Evolutionary conservation across 2,329 filamentous ascomycete genomes (phyloP).

Genomic region (Cladosporium sp.): DNA sequence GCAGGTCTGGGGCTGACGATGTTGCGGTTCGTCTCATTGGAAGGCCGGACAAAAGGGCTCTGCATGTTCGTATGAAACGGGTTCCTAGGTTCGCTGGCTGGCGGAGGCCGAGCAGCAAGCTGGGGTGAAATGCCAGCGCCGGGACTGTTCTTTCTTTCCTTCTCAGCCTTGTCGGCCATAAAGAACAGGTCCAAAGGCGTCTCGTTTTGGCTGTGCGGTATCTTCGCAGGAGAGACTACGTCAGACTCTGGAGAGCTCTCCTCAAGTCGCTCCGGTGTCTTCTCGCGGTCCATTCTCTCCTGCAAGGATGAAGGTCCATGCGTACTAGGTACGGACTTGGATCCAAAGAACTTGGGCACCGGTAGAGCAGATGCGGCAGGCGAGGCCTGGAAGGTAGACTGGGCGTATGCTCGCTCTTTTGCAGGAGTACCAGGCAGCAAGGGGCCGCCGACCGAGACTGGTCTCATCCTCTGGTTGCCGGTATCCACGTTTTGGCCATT

Average conservation of each 20-base stretch:
- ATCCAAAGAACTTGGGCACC: slow-evolving; percentile 73
- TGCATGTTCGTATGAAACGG: slow-evolving; percentile 33
- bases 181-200: slow-evolving; percentile 90
- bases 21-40: slow-evolving; percentile 48
- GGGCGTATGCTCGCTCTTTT: slow-evolving; percentile 65
- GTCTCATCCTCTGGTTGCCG: slow-evolving; percentile 28
- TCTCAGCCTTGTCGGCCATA: slow-evolving; percentile 75
- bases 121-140: slow-evolving; percentile 52
- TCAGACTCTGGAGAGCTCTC: slow-evolving; percentile 47
- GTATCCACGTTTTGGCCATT: slow-evolving; percentile 18
- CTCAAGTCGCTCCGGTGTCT: slow-evolving; percentile 39
- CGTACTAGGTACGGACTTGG: slow-evolving; percentile 66
- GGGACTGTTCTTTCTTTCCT: slow-evolving; percentile 52
- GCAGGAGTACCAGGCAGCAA: slow-evolving; percentile 35
- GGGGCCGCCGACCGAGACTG: slow-evolving; percentile 39
- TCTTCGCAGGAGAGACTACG: slow-evolving; percentile 39
- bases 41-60: slow-evolving; percentile 61
- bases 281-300: slow-evolving; percentile 39
- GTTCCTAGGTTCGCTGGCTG: slow-evolving; percentile 21
- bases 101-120: slow-evolving; percentile 28
- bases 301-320: slow-evolving; percentile 41
- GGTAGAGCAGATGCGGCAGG: slow-evolving; percentile 85
- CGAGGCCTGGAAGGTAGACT: slow-evolving; percentile 89
- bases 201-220: slow-evolving; percentile 43
- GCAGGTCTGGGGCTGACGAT: slow-evolving; percentile 21